Conservation (phyloP, 257 asterid genomes). For the Paraleonurus japonicus region DNA sequence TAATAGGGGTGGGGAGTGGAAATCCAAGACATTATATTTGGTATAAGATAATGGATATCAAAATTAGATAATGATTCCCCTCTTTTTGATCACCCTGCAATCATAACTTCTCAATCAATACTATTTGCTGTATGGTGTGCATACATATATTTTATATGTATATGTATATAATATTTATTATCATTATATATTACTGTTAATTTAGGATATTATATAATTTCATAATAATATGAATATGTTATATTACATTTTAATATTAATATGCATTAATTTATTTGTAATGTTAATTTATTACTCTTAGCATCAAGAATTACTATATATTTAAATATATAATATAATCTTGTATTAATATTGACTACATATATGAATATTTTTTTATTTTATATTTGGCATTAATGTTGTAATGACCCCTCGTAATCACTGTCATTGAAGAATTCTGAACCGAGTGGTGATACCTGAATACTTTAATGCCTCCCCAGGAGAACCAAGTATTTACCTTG, state of each 20-base stretch:
- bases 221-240: no score
- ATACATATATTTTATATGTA: no score
- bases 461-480: neutral
- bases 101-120: neutral
- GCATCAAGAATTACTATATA: neutral
- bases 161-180: no score
- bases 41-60: neutral
- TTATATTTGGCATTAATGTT: no score
- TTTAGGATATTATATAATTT: no score
- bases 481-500: slow-evolving; percentile 7
- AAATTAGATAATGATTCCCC: neutral
- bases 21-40: neutral
- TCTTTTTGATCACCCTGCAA: neutral
- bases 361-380: no score
- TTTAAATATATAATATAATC: no score
- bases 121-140: neutral
- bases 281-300: neutral
- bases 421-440: neutral
- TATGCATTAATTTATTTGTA: neutral
- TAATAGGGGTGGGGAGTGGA: neutral
- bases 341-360: no score
- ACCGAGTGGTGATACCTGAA: neutral
- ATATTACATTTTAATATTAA: neutral
- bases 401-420: neutral
- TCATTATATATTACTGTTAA: no score